phyloP scores from a whole-genome alignment of 169 alveolate species.

The Cytauxzoon felis region DNA sequence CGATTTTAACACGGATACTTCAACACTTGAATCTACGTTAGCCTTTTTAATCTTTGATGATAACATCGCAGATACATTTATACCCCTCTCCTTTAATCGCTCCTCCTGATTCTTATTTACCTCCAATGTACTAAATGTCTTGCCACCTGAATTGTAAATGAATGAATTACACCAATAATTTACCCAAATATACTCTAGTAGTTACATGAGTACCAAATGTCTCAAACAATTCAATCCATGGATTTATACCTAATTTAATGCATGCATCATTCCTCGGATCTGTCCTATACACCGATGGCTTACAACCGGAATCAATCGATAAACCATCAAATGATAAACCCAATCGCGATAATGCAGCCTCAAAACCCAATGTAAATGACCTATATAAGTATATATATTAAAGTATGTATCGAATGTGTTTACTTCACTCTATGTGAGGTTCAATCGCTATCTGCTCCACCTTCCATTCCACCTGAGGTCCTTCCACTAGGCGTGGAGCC shows the following conservation, averaged over 20 bases:
- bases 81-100: conserved; percentile 8
- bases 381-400: too few relatives aligned
- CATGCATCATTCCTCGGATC: conserved; percentile 36
- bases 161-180: neutral
- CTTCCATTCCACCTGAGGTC: too few relatives aligned
- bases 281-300: conserved; percentile 23
- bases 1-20: conserved; percentile 1
- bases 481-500: too few relatives aligned
- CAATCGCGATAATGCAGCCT: conserved; percentile 9
- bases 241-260: conserved; percentile 15
- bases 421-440: too few relatives aligned
- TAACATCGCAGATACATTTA: conserved; percentile 34
- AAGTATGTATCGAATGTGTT: too few relatives aligned
- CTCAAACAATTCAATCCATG: conserved; percentile 47
- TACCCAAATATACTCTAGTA: conserved; percentile 44
- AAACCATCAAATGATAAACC: conserved; percentile 6
- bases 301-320: conserved; percentile 4
- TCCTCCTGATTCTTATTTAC: conserved; percentile 42
- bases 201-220: conserved; percentile 61
- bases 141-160: conserved; percentile 44
- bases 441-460: too few relatives aligned
- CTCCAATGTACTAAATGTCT: conserved; percentile 38
- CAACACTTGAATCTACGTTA: conserved; percentile 14
- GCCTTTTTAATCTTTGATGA: conserved; percentile 17
- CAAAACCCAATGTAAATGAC: conserved; percentile 45